phyloP scores from a whole-genome alignment of 2,329 filamentous ascomycete genomes.

The Penicillium occitanis region DNA sequence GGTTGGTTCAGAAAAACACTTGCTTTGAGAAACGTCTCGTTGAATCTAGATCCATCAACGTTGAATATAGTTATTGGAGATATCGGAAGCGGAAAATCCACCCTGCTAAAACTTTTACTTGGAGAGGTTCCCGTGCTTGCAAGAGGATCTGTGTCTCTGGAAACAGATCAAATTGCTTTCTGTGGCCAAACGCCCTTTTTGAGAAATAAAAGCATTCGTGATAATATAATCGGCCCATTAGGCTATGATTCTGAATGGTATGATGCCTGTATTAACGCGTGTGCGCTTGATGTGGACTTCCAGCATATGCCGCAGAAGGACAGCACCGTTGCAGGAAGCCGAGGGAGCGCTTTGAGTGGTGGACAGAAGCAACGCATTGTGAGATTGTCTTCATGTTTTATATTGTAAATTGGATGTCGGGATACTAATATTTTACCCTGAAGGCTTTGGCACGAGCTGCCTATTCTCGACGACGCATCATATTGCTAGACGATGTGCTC shows the following conservation, averaged over 20 bases:
- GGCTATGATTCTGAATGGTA: constrained; percentile 33
- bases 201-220: constrained; percentile 32
- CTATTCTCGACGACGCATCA: constrained; percentile 39
- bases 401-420: not conserved
- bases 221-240: constrained; percentile 32
- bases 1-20: constrained; percentile 32
- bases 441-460: constrained; percentile 45
- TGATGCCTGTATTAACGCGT: constrained; percentile 27
- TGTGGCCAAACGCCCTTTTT: constrained; percentile 38
- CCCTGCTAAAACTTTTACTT: constrained; percentile 48
- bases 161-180: constrained; percentile 37
- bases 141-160: constrained; percentile 35
- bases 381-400: constrained; percentile 18
- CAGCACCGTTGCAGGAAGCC: constrained; percentile 51
- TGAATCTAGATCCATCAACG: constrained; percentile 43
- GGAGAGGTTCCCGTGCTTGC: constrained; percentile 40
- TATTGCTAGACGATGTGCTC: constrained; percentile 20
- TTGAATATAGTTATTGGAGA: constrained; percentile 53
- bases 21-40: constrained; percentile 41
- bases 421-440: not conserved
- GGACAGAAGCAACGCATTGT: constrained; percentile 55
- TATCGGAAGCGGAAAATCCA: constrained; percentile 55
- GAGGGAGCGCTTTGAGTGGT: constrained; percentile 53
- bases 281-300: constrained; percentile 40
- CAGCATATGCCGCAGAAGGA: constrained; percentile 41